A percentile compares a stretch with the other conserved stretches of the same genome.
Evolutionary conservation across 371 early-diverging fungal species (phyloP).

Genomic region (Circinella minor): DNA sequence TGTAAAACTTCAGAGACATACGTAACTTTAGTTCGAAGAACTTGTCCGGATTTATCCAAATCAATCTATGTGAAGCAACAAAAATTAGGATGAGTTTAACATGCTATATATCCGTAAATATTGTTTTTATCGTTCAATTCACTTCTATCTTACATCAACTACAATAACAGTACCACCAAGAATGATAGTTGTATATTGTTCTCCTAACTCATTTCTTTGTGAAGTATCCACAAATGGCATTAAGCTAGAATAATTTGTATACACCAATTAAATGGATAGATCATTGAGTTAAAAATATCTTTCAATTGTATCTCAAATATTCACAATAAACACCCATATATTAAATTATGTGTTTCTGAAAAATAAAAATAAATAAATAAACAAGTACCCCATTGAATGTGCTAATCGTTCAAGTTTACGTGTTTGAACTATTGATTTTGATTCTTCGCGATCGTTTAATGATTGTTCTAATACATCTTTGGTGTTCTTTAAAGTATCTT

Average conservation of each 20-base stretch:
- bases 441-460: constrained; percentile 48
- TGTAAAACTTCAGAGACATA: constrained; percentile 58
- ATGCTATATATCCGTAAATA: neutral
- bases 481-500: constrained; percentile 49
- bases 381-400: constrained; percentile 44
- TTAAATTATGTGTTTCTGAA: too few relatives aligned
- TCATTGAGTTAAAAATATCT: neutral
- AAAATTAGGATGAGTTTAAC: neutral
- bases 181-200: constrained; percentile 57
- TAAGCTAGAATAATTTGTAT: constrained; percentile 29
- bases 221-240: constrained; percentile 59
- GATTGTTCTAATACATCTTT: constrained; percentile 46
- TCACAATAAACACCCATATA: too few relatives aligned
- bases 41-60: constrained; percentile 54
- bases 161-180: constrained; percentile 65
- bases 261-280: neutral
- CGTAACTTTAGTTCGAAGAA: constrained; percentile 54
- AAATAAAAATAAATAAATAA: neutral
- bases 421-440: constrained; percentile 43
- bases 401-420: constrained; percentile 43
- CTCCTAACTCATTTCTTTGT: constrained; percentile 40
- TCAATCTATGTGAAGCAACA: constrained; percentile 50
- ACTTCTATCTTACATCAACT: constrained; percentile 51
- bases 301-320: too few relatives aligned
- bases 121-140: neutral